A percentile compares a stretch with the other conserved stretches of the same genome.
Evolutionary conservation across 2,329 filamentous ascomycete species (phyloP).

Genomic region (Penicillium brasilianum): DNA sequence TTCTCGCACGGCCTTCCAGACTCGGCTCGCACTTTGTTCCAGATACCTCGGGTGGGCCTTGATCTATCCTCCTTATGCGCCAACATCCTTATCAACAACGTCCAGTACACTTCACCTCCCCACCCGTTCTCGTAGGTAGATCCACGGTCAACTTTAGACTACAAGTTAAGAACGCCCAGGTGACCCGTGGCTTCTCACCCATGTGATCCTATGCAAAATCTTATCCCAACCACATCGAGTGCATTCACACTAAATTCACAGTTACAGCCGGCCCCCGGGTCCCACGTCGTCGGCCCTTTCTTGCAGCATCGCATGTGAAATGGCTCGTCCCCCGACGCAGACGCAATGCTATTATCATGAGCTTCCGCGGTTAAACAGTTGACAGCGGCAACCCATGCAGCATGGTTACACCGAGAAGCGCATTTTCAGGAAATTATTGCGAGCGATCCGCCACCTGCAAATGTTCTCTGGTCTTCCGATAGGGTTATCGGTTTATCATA

Average conservation of each 20-base stretch:
- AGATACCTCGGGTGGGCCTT: not conserved
- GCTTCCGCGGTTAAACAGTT: conserved; percentile 15
- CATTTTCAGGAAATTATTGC: conserved; percentile 7
- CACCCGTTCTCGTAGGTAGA: conserved; percentile 18
- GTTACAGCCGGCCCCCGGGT: not conserved
- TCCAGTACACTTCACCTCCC: not conserved
- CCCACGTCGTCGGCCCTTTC: not conserved
- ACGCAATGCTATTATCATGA: conserved; percentile 10
- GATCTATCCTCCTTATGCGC: not conserved
- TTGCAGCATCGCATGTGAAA: conserved; percentile 16
- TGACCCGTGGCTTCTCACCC: conserved; percentile 17
- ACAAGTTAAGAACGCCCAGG: conserved; percentile 11
- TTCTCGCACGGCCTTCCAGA: not conserved
- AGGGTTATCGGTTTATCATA: not conserved
- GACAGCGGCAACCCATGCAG: not conserved
- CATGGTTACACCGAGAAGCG: conserved; percentile 10
- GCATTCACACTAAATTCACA: not conserved
- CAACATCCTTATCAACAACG: not conserved
- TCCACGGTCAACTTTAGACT: conserved; percentile 14
- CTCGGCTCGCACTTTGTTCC: not conserved
- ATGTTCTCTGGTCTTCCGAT: conserved; percentile 2
- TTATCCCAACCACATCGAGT: conserved; percentile 21
- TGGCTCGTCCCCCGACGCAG: not conserved
- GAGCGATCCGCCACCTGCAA: conserved; percentile 12
- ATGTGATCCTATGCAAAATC: conserved; percentile 22